A percentile compares a stretch with the other conserved stretches of the same genome.
phyloP scores from a whole-genome alignment of 768 basidiomycete genomes.

The Panus rudis region DNA sequence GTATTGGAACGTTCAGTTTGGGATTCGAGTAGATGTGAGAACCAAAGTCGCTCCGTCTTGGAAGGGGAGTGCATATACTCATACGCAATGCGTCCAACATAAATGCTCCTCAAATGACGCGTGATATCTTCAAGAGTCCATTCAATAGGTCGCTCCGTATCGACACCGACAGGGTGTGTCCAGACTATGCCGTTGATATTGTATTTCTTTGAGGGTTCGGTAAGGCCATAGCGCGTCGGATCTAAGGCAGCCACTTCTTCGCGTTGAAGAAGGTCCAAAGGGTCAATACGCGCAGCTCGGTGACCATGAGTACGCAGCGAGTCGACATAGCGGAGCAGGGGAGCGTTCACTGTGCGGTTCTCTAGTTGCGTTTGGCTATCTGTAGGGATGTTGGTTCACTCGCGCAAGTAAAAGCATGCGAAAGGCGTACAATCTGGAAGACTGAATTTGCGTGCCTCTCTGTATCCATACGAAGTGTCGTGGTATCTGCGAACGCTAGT shows the following conservation, averaged over 20 bases:
- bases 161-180: slow-evolving; percentile 42
- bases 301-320: slow-evolving; percentile 82
- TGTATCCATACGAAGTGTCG: slow-evolving; percentile 75
- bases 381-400: slow-evolving; percentile 18
- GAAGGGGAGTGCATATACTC: slow-evolving; percentile 89
- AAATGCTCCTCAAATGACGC: slow-evolving; percentile 60
- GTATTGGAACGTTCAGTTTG: slow-evolving; percentile 21
- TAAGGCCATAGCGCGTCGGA: slow-evolving; percentile 70
- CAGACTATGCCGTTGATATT: slow-evolving; percentile 80
- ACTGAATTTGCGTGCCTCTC: slow-evolving; percentile 52
- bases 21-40: slow-evolving; percentile 78
- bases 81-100: slow-evolving; percentile 82
- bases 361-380: slow-evolving; percentile 59
- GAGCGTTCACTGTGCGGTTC: slow-evolving; percentile 66
- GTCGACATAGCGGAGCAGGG: slow-evolving; percentile 84
- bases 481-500: slow-evolving; percentile 44
- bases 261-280: slow-evolving; percentile 79
- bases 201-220: slow-evolving; percentile 44
- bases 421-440: slow-evolving; percentile 76
- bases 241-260: slow-evolving; percentile 74
- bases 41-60: slow-evolving; percentile 85
- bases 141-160: slow-evolving; percentile 31
- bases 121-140: slow-evolving; percentile 72
- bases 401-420: slow-evolving; percentile 7
- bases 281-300: slow-evolving; percentile 81